These are phyloP conservation scores for Solanum medicagineum DNA, from an alignment of 257 asterid genomes.

Conservation along the genomic window DNA sequence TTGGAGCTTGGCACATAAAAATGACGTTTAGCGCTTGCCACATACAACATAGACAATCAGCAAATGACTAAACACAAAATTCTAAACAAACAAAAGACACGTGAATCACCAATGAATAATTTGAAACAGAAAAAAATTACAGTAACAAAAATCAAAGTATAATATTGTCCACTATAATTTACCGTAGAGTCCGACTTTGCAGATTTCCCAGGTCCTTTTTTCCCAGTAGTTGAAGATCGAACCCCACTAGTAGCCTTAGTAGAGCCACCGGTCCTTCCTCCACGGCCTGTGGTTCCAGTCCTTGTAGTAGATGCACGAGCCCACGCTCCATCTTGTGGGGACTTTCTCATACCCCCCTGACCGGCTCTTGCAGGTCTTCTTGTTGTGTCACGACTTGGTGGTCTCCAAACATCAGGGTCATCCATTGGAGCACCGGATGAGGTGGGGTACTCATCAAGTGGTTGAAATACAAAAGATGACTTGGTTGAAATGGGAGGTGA, in stretches of 20 bases:
- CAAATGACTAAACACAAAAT: background rate
- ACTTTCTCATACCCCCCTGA: conserved; percentile 65
- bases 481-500: conserved; percentile 93
- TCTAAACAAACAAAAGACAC: background rate
- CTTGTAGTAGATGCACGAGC: conserved; percentile 70
- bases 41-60: background rate
- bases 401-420: conserved; percentile 99
- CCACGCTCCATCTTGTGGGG: conserved; percentile 85
- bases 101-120: background rate
- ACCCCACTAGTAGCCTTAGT: conserved; percentile 55
- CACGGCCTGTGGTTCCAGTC: conserved; percentile 55
- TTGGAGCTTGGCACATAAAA: background rate
- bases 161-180: conserved; percentile 10
- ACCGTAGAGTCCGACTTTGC: conserved; percentile 64
- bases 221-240: conserved; percentile 62
- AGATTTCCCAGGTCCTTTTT: conserved; percentile 63
- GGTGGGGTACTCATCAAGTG: conserved; percentile 88
- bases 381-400: conserved; percentile 77
- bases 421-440: conserved; percentile 83
- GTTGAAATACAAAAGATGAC: conserved; percentile 82
- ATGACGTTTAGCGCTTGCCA: background rate
- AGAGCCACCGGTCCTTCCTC: conserved; percentile 65
- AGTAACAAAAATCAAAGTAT: background rate
- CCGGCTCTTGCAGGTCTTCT: conserved; percentile 67
- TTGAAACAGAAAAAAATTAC: background rate